Evolutionary conservation across 2,329 filamentous ascomycete genomes (phyloP).

Genomic region (Trichoderma koningiopsis): DNA sequence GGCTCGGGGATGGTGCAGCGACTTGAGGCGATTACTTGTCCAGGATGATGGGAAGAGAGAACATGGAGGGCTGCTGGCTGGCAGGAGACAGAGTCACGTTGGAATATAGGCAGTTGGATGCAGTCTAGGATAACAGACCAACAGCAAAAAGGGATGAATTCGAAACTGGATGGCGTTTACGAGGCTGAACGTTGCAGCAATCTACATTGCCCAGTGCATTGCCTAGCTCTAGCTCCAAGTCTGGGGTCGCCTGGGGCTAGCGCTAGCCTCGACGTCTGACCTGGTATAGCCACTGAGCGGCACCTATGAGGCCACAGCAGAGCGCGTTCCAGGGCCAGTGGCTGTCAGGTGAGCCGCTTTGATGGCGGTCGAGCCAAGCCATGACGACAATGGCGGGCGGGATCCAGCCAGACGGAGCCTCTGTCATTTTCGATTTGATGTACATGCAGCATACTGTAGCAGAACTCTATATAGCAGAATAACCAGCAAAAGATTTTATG

Average conservation of each 20-base stretch:
- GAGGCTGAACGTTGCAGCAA: conserved; percentile 5
- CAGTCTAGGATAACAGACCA: neutral
- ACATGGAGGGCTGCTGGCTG: neutral
- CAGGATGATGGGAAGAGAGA: neutral
- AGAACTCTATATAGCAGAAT: neutral
- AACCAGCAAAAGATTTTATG: neutral
- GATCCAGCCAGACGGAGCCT: neutral
- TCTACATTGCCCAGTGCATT: neutral
- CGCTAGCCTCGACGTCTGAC: neutral
- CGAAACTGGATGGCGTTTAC: neutral
- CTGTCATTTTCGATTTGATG: neutral
- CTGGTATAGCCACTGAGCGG: neutral
- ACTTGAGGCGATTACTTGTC: neutral
- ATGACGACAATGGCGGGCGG: neutral
- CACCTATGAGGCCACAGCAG: neutral
- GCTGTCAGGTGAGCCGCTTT: conserved; percentile 12
- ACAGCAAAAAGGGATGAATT: neutral
- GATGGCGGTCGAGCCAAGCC: neutral
- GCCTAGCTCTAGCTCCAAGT: neutral
- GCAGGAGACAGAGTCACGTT: neutral
- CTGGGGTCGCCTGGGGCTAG: conserved; percentile 4
- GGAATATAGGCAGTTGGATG: neutral
- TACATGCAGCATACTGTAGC: neutral
- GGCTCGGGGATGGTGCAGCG: neutral
- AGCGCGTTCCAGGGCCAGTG: neutral